phyloP scores from a whole-genome alignment of 257 asterid genomes.

The Henckelia pumila region DNA sequence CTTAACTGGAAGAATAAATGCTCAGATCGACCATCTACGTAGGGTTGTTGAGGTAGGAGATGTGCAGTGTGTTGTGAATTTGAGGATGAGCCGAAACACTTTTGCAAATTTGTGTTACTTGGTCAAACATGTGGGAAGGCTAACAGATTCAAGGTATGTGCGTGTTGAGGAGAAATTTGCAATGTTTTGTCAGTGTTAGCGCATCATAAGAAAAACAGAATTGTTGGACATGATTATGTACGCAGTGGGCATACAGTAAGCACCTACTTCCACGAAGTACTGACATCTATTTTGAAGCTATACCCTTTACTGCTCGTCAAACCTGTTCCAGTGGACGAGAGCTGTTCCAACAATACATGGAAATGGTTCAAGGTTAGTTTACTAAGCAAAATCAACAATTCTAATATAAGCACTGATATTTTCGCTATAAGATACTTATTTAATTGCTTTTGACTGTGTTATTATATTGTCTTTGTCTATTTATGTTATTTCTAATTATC shows the following conservation, averaged over 20 bases:
- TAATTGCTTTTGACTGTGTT: too few relatives aligned
- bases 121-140: too few relatives aligned
- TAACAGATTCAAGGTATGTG: not conserved
- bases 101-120: not conserved
- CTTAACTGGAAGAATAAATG: slow-evolving; percentile 23
- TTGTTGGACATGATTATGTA: not conserved
- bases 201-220: not conserved
- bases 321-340: not conserved
- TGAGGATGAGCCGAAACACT: slow-evolving; percentile 27
- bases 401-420: too few relatives aligned
- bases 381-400: too few relatives aligned
- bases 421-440: too few relatives aligned
- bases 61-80: slow-evolving; percentile 24
- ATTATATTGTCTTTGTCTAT: too few relatives aligned
- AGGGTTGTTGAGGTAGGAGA: slow-evolving; percentile 26
- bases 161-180: slow-evolving; percentile 28
- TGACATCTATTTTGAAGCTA: not conserved
- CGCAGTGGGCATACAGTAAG: not conserved
- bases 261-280: not conserved
- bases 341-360: too few relatives aligned
- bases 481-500: too few relatives aligned
- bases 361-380: too few relatives aligned
- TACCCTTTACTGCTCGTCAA: not conserved
- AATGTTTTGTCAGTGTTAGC: slow-evolving; percentile 25
- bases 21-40: slow-evolving; percentile 26